Base-by-base conservation (phyloP, 768 basidiomycete genomes). In the Mycena rebaudengoi region DNA sequence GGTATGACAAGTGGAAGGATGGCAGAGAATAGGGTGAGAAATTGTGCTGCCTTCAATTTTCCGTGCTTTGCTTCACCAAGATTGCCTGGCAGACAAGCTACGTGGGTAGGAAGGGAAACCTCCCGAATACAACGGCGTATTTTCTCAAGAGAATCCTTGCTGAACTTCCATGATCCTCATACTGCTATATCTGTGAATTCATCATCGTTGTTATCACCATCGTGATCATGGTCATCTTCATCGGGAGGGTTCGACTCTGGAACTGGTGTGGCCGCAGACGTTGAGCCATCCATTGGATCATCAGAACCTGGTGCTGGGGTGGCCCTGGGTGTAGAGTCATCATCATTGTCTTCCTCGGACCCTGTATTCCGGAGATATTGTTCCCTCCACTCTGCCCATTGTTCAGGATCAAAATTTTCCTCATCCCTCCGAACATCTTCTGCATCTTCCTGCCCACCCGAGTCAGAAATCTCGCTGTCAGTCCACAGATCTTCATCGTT, bases 11-110 rank as follows among this genome's bases (percentile, higher is more conserved):
- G 55, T 16, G 67, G 58, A 23, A 68, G 33, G 11, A 67, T 64
- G 20, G 45, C 55, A 4, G 66, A 44, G 21, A 67, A 63, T 20
- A 67, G 32, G 50, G 55, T 63, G 35, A 64, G 50, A 45, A 45
- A 54, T 51, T 70, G 59, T 28, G 64, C 66, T 14, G 69, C 69
- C 50, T 70, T 70, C 20, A 72, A 52, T 52, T 70, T 70, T 55
- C 67, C 71, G 45, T 70, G 69, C 14, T 55, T 49, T 5, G 39
- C 29, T 39, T 70, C 60, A 30, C 71, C 67, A 44, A 67, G 61
- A 50, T 73, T 71, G 12, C 26, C 48, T 29, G 70, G 71, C 16
- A 52, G 67, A 14, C 64, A 51, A 14, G 56, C 40, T 10, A 65
- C 50, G 46, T 59, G 69, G 5, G 63, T 53, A 4, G 71, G 71